Evolutionary conservation across 169 alveolate species (phyloP), one percentile per base, ranked within the genome.

Genomic region (Plasmodium reichenowi): DNA sequence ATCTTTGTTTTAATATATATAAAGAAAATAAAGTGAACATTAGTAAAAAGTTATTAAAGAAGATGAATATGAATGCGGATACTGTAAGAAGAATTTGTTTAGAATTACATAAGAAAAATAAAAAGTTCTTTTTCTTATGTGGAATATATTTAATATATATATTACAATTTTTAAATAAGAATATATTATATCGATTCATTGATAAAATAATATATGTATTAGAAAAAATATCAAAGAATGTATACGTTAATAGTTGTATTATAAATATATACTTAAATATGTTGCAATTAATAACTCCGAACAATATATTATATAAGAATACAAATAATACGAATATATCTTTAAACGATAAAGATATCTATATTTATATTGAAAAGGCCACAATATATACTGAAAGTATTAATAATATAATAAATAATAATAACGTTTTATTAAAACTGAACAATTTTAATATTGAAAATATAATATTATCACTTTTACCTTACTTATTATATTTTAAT

Each of bases 311-410:
- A 66, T 86, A 71, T 59, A 86, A 86, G 60, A 86, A 86, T 86
- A 72, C 92, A 60, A 86, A 86, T 54, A 72, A 86, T 56, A 72
- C 88, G 26, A 86, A 86, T 54, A 86, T 86, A 38, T 70, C 92
- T 20, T 43, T 86, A 62, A 86, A 71, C 38, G 92, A 86, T 72
- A 86, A 86, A 62, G 92, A 86, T 50, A 86, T 86, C 48, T 86
- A 86, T 62, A 86, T 86, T 45, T 86, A 86, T 59, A 64, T 86
- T 47, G 92, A 86, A 52, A 86, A 86, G 75, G 92, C 92, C 15
- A 86, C 92, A 13, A 60, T 86, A 52, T 86, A 86, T 67, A 86
- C 92, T 32, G 92, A 86, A 86, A 86, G 92, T 67, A 86, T 86
- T 71, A 86, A 86, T 47, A 86, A 72, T 29, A 86, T 86, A 59